A percentile compares a stretch with the other conserved stretches of the same genome.
phyloP scores from a whole-genome alignment of 768 basidiomycete genomes.

The Leucocoprinus leucothites region DNA sequence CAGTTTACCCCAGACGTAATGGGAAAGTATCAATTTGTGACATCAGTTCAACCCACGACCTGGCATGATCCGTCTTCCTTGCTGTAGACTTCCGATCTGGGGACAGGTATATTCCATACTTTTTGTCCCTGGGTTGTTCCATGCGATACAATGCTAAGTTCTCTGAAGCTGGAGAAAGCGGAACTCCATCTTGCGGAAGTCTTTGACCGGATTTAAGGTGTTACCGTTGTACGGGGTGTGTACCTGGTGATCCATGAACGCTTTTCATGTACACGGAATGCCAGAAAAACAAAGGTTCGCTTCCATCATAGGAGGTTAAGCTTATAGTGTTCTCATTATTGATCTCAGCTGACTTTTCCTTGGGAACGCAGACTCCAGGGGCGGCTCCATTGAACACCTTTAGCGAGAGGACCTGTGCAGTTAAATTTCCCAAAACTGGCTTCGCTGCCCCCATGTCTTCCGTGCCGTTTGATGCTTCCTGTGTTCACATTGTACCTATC shows the following conservation, averaged over 20 bases:
- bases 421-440: neutral
- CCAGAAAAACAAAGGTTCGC: neutral
- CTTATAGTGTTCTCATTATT: neutral
- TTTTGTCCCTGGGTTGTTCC: too few relatives aligned
- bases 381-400: neutral
- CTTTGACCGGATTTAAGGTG: neutral
- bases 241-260: neutral
- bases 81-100: too few relatives aligned
- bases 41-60: neutral
- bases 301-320: neutral
- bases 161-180: neutral
- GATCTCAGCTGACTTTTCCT: slow-evolving; percentile 2
- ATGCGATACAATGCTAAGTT: too few relatives aligned
- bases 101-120: too few relatives aligned
- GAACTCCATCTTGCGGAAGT: neutral
- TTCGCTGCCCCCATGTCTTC: neutral
- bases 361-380: neutral
- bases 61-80: neutral
- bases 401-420: too few relatives aligned
- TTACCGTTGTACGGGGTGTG: neutral
- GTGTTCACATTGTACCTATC: neutral
- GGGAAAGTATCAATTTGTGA: neutral
- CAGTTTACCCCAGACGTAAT: neutral
- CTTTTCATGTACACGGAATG: slow-evolving; percentile 3
- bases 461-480: neutral